These are phyloP conservation scores for Gomphus sp. DNA, from an alignment of 1,284 basidiomycete species.

Conservation along the genomic window DNA sequence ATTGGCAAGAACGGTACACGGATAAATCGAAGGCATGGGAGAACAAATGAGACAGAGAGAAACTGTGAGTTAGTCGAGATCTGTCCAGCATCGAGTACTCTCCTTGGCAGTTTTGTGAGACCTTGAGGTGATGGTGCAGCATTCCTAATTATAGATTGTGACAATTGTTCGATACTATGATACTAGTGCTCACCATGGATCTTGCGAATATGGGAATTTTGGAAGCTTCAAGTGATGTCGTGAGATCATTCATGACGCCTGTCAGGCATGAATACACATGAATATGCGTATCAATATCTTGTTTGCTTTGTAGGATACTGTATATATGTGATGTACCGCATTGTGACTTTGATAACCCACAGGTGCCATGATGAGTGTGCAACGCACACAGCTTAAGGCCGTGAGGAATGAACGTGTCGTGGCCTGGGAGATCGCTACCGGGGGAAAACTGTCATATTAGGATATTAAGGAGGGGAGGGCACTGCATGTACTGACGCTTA, in stretches of 20 bases:
- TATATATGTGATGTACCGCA: background rate
- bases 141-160: constrained; percentile 31
- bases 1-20: constrained; percentile 21
- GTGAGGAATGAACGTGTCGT: too few relatives aligned
- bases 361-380: too few relatives aligned
- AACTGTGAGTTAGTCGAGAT: background rate
- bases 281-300: too few relatives aligned
- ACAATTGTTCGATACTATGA: background rate
- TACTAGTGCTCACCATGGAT: constrained; percentile 48
- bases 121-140: too few relatives aligned
- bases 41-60: background rate
- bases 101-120: background rate
- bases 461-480: too few relatives aligned
- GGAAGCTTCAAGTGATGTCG: constrained; percentile 45
- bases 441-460: too few relatives aligned
- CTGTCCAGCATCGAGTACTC: background rate
- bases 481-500: too few relatives aligned
- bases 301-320: background rate
- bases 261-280: too few relatives aligned
- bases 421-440: too few relatives aligned
- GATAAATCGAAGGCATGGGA: constrained; percentile 1
- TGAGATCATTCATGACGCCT: constrained; percentile 49
- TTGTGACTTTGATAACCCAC: background rate
- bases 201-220: constrained; percentile 51
- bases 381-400: too few relatives aligned